A percentile compares a stretch with the other conserved stretches of the same genome.
These are phyloP conservation scores for Lasiosphaeris hirsuta DNA, from an alignment of 495 filamentous ascomycete species.

Conservation along the genomic window DNA sequence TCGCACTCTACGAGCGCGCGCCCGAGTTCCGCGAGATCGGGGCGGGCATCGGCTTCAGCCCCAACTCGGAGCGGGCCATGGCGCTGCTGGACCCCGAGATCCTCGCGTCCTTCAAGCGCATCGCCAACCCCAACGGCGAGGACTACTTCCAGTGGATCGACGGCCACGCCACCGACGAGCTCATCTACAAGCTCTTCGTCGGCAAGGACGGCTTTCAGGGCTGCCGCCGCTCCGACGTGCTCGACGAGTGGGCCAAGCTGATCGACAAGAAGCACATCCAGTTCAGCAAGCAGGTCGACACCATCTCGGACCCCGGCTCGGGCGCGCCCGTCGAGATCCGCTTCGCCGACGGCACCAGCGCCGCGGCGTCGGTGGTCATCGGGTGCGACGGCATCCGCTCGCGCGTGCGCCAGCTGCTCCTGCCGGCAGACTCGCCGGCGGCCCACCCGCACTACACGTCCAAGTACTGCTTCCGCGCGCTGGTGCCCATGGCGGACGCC, in stretches of 20 bases:
- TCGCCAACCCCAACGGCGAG: conserved; percentile 35
- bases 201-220: conserved; percentile 43
- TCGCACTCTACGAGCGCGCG: conserved; percentile 56
- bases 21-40: conserved; percentile 53
- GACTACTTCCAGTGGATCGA: conserved; percentile 47
- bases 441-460: conserved; percentile 33
- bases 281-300: conserved; percentile 34
- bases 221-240: conserved; percentile 37
- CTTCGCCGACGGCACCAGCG: conserved; percentile 36
- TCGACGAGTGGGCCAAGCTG: conserved; percentile 40
- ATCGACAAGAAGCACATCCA: conserved; percentile 22
- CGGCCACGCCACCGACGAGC: conserved; percentile 28
- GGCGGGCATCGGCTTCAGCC: conserved; percentile 56
- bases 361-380: conserved; percentile 37
- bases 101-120: conserved; percentile 31
- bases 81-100: conserved; percentile 42
- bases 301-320: conserved; percentile 11
- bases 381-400: conserved; percentile 48
- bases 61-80: conserved; percentile 57
- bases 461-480: conserved; percentile 44
- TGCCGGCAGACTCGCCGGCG: conserved; percentile 26
- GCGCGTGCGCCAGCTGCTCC: conserved; percentile 33
- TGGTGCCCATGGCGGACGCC: conserved; percentile 39
- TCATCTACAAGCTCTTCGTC: conserved; percentile 34
- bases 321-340: conserved; percentile 17